Percentiles rank a stretch among this genome's conserved stretches.
phyloP scores from a whole-genome alignment of 1,284 basidiomycete genomes.

The Golubevia pallescens region DNA sequence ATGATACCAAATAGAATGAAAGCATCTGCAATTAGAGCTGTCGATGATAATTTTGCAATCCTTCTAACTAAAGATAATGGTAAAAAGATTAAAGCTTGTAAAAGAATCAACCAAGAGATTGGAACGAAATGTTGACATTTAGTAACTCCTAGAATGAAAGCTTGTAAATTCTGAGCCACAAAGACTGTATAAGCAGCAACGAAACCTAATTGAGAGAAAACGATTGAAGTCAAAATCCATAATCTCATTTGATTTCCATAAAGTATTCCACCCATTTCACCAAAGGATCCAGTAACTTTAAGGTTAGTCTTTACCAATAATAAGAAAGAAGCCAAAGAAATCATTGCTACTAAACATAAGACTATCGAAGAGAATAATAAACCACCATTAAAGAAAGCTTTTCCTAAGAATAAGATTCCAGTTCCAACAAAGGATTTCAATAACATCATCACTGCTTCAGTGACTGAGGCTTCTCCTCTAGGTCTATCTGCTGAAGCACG shows the following conservation, averaged over 20 bases:
- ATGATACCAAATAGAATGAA: constrained; percentile 86
- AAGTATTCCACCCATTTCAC: constrained; percentile 90
- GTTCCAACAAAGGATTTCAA: constrained; percentile 93
- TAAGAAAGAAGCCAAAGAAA: constrained; percentile 93
- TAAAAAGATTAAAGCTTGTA: constrained; percentile 81
- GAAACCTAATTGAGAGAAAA: constrained; percentile 85
- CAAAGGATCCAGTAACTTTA: constrained; percentile 88
- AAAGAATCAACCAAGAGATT: constrained; percentile 79
- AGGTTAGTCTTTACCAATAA: constrained; percentile 88
- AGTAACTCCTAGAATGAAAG: constrained; percentile 82
- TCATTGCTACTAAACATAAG: constrained; percentile 80
- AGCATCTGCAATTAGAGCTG: constrained; percentile 89
- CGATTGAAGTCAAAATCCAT: constrained; percentile 84
- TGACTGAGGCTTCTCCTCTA: constrained; percentile 50
- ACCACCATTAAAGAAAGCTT: constrained; percentile 95
- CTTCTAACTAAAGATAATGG: constrained; percentile 52
- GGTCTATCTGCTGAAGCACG: constrained; percentile 37
- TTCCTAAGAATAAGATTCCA: constrained; percentile 92
- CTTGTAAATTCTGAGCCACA: constrained; percentile 85
- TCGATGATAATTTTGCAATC: constrained; percentile 79
- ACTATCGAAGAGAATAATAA: constrained; percentile 85
- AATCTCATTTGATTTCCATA: constrained; percentile 93
- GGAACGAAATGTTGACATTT: constrained; percentile 77
- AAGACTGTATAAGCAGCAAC: constrained; percentile 93
- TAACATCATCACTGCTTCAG: constrained; percentile 63